These are phyloP conservation scores for Mortierella sp. DNA, from an alignment of 371 early-diverging fungal species.

Conservation along the genomic window DNA sequence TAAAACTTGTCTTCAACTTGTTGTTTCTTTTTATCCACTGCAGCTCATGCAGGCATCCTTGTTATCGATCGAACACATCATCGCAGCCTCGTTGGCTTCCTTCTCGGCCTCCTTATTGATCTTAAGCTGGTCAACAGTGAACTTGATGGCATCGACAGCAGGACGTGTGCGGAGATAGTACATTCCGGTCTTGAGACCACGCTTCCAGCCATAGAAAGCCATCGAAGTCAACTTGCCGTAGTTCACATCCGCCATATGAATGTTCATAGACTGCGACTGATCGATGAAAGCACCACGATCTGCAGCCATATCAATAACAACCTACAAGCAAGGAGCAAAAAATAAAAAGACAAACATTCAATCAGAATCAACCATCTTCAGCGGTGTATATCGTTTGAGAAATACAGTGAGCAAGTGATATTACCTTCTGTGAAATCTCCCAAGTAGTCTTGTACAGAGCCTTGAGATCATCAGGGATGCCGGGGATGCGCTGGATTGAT, in stretches of 20 bases:
- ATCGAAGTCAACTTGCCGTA: slow-evolving; percentile 93
- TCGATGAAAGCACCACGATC: slow-evolving; percentile 99
- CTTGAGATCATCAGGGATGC: slow-evolving; percentile 95
- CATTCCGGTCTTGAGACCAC: slow-evolving; percentile 99
- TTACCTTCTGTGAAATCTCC: slow-evolving; percentile 95
- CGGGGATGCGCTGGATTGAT: slow-evolving; percentile 85
- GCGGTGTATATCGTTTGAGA: too few relatives aligned
- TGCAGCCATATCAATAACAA: slow-evolving; percentile 85
- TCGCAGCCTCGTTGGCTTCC: slow-evolving; percentile 64
- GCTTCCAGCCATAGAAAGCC: slow-evolving; percentile 99
- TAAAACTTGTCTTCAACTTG: not conserved
- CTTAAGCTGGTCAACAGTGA: slow-evolving; percentile 75
- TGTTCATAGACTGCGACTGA: slow-evolving; percentile 99
- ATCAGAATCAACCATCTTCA: too few relatives aligned
- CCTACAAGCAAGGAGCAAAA: not conserved
- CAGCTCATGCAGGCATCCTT: slow-evolving; percentile 93
- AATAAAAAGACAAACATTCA: slow-evolving; percentile 8
- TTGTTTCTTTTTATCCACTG: slow-evolving; percentile 70
- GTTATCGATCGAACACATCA: slow-evolving; percentile 91
- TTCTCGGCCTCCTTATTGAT: slow-evolving; percentile 65
- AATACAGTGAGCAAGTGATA: too few relatives aligned
- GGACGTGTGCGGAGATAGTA: slow-evolving; percentile 99
- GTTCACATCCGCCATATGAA: slow-evolving; percentile 76
- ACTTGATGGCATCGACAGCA: slow-evolving; percentile 98
- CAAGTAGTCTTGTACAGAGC: slow-evolving; percentile 98